Base-by-base conservation (phyloP, 139 green algal genomes). In the Chlamydomonas sp. region DNA sequence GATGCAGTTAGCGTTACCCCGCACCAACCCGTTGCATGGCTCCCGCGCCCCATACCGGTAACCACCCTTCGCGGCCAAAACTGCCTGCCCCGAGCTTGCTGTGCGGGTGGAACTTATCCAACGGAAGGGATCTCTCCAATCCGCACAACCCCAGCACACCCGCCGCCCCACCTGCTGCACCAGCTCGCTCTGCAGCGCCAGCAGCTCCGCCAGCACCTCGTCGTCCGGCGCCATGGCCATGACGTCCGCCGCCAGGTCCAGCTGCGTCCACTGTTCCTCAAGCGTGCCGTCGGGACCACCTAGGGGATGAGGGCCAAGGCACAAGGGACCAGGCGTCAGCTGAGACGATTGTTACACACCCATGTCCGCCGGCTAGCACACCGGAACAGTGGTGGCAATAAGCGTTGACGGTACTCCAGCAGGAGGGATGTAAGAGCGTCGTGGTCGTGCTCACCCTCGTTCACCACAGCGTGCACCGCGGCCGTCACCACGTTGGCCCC, bases 121-220 rank as follows among this genome's bases (percentile, higher is more conserved):
- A 69, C 10, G 10, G 10, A 69, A 10, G 10, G 12, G 12, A 12
- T 12, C 64, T 69, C 64, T n/a, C 12, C 10, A 12, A 10, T 17
- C 64, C 64, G 64, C 12, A 17, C 64, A 17, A 1, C 64, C 63
- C 31, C 31, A 14, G 71, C n/a, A 14, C 69, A 58, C 17, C 69
- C 17, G 10, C 17, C 71, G 31, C 63, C 64, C 7, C 57, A 90
- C 80, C 89, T 91, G 91, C 78, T 92, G 89, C 67, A 88, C 77
- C 76, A 90, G 79, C 74, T 91, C 91, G 74, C 79, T 91, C 89
- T 97, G 95, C 67, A 97, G 85, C 0, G 95, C 91, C 61, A 98
- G 85, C 73, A 97, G 91, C 92, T 98, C 97, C 12, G 88, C 94
- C 15, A 96, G 79, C 1, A 98, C 82, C 90, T 99, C 97, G 78